Evolutionary conservation across 2,329 filamentous ascomycete species (phyloP), one percentile per base, ranked within the genome.

Genomic region (Huntiella savannae): DNA sequence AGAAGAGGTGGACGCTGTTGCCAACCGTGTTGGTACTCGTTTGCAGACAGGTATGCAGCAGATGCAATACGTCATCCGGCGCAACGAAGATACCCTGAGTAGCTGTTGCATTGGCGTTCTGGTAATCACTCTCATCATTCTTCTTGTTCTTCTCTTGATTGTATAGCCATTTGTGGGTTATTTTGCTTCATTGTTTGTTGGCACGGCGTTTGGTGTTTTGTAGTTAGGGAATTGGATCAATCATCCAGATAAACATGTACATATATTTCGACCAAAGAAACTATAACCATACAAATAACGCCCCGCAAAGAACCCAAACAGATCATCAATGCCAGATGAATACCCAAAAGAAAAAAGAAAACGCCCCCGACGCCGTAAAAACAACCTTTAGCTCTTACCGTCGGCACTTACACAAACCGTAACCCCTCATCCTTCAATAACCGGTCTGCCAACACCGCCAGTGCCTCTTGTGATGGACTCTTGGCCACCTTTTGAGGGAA

Each of bases 21-120:
- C 84, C 3, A 87, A 96, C 60, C 72, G 88, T 33, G 86, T 98
- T 1, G 82, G 84, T 11, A 82, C 84, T 1, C 79, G 91, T 58
- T 63, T 98, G 56, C 77, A 85, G 64, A 85, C 71, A 47, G 91
- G 91, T 15, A 75, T 96, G 67, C 80, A 83, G 63, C 88, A 82
- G 65, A 75, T 98, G 55, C 76, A 78, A 53, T 75, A 82, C 61
- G 79, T 98, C 49, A 82, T 95, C 56, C 74, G 78, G 60, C 74
- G 79, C 63, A 96, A 94, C 61, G 91, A 98, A 70, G 91, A 94
- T 73, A 67, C 69, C 56, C 69, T 65, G 66, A 94, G 85, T 54
- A 85, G 85, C 60, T 95, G 85, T 65, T 96, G 87, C 61, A 94
- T 98, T 55, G 83, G 70, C 4, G 66, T 92, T 15, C 70, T 96